Base-by-base conservation (phyloP, 495 filamentous ascomycete species). In the Patellaria atrata region DNA sequence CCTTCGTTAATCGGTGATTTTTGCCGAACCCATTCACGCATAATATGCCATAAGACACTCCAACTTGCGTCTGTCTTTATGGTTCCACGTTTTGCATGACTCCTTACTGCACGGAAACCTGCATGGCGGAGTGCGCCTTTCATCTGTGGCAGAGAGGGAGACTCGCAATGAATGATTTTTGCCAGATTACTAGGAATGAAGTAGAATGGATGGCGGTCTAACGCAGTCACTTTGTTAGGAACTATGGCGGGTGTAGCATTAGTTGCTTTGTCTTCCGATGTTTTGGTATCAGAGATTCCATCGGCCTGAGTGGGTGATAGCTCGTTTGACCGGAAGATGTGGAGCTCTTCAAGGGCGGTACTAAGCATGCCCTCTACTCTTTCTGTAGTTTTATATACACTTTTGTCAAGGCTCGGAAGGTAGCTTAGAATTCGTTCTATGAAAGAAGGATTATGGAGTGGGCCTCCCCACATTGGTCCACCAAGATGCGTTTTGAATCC, bases 391-490 rank as follows among this genome's bases (percentile, higher is more conserved):
- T 71, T 67, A 49, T 97, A 97, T 1, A 70, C 64, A 1, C 73
- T 56, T 6, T 59, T 58, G 6, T 79, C 64, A 2, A 72, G 64
- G 1, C 59, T 56, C 2, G 79, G 70, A 5, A 92, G 64, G 26
- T 71, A 62, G 13, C 68, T 65, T 10, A 97, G 63, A 2, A 97
- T 73, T 21, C 60, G 67, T 44, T 80, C 64, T 38, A 97, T 71
- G 45, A 92, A 97, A 3, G 70, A 64, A 5, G 71, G 59, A 30
- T 84, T 86, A 51, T 96, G 89, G 5, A 97, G 60, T 7, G 78
- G 82, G 2, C 89, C 89, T 30, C 68, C 87, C 64, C 82, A 97
- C 85, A 97, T 94, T 0, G 89, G 89, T 0, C 89, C 89, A 1
- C 72, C 75, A 12, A 94, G 56, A 51, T 93, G 89, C 48, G 79